phyloP scores from a whole-genome alignment of 1,139 yeast genomes.

The Debaryomyces psychrophilus region DNA sequence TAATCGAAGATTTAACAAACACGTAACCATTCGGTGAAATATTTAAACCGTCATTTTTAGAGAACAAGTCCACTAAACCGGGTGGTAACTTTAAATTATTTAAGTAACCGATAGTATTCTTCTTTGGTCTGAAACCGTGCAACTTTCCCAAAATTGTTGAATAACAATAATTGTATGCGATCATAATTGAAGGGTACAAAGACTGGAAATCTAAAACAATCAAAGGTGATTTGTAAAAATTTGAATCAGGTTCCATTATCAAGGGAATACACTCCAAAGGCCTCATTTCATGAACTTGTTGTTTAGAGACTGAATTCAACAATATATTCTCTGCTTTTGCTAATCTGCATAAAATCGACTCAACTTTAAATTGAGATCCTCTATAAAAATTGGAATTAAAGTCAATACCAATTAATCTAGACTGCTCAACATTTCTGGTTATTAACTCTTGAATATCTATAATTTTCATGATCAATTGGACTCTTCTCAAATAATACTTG shows the following conservation, averaged over 20 bases:
- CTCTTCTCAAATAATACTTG: slow-evolving; percentile 54
- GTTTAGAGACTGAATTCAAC: slow-evolving; percentile 76
- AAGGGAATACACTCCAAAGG: slow-evolving; percentile 87
- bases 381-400: slow-evolving; percentile 84
- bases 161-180: slow-evolving; percentile 90
- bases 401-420: slow-evolving; percentile 86
- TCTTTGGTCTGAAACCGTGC: slow-evolving; percentile 48
- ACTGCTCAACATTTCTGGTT: slow-evolving; percentile 76
- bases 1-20: slow-evolving; percentile 64
- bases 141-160: slow-evolving; percentile 82
- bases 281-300: slow-evolving; percentile 81
- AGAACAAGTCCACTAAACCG: slow-evolving; percentile 58
- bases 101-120: slow-evolving; percentile 42
- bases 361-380: slow-evolving; percentile 94
- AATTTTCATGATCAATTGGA: slow-evolving; percentile 51
- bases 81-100: slow-evolving; percentile 51
- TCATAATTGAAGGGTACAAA: slow-evolving; percentile 86
- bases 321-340: slow-evolving; percentile 76
- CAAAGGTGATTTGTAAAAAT: slow-evolving; percentile 84
- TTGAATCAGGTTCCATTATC: slow-evolving; percentile 89
- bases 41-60: slow-evolving; percentile 52
- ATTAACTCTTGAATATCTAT: slow-evolving; percentile 68
- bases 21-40: slow-evolving; percentile 87
- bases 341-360: slow-evolving; percentile 73
- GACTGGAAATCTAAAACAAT: slow-evolving; percentile 93